Conservation (phyloP, 805 yeast genomes). For the Schwanniomyces sp. region DNA sequence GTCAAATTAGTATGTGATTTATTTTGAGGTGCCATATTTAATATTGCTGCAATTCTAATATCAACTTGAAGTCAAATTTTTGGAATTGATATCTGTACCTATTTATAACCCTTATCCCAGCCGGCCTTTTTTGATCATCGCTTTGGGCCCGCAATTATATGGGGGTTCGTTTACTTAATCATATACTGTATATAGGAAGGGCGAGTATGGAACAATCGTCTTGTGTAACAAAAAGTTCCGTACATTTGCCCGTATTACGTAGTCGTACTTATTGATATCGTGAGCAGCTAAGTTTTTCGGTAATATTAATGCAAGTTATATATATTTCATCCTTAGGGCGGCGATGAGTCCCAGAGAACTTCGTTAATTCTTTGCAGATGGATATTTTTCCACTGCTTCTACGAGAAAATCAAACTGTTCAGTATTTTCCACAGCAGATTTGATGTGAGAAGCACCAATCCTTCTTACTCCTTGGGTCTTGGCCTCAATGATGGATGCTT, state of each 20-base stretch:
- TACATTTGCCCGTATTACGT: neutral
- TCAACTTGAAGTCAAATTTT: neutral
- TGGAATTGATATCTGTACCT: neutral
- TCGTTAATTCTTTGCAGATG: constrained; percentile 29
- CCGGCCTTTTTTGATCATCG: constrained; percentile 3
- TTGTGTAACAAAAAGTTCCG: neutral
- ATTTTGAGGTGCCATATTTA: constrained; percentile 6
- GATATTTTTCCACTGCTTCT: constrained; percentile 67
- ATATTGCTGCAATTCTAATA: neutral
- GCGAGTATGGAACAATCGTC: neutral
- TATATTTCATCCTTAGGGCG: neutral
- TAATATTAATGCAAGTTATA: neutral
- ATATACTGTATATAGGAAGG: constrained; percentile 1
- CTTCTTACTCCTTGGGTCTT: constrained; percentile 71
- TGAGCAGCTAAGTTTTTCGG: neutral
- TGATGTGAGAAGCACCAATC: constrained; percentile 78
- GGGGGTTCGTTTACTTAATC: neutral
- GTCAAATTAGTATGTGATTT: constrained; percentile 43
- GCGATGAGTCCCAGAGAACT: neutral
- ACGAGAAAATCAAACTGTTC: constrained; percentile 94
- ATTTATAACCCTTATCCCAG: constrained; percentile 1
- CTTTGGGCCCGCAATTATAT: constrained; percentile 3
- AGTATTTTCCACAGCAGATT: constrained; percentile 76
- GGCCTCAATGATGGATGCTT: constrained; percentile 79
- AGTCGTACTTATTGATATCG: neutral